Percentiles rank a stretch among this genome's conserved stretches.
phyloP scores from a whole-genome alignment of 441 rosid genomes.

The Populus hybrid region DNA sequence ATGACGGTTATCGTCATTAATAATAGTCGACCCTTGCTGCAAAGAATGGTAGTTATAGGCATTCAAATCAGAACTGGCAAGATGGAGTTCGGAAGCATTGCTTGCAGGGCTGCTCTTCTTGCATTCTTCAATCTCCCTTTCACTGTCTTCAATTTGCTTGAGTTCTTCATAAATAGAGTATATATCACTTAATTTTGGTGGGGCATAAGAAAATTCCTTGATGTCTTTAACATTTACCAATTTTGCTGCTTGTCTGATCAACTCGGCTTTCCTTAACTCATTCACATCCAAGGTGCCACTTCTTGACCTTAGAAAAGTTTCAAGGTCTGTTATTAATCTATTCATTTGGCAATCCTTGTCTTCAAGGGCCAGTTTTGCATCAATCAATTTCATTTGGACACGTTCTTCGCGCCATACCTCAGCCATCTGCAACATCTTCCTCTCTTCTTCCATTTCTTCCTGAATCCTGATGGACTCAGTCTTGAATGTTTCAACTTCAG shows the following conservation, averaged over 20 bases:
- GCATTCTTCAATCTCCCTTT: constrained; percentile 19
- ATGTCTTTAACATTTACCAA: constrained; percentile 37
- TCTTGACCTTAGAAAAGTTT: constrained; percentile 36
- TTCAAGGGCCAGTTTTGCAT: constrained; percentile 59
- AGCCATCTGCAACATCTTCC: constrained; percentile 59
- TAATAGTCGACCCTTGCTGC: constrained; percentile 3
- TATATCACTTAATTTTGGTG: constrained; percentile 28
- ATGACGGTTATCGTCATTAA: neutral
- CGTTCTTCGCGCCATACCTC: constrained; percentile 81
- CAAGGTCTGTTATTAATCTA: constrained; percentile 45
- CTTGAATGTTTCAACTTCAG: constrained; percentile 41
- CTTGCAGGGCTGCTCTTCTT: constrained; percentile 12
- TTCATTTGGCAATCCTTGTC: constrained; percentile 53
- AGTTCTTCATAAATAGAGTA: constrained; percentile 38
- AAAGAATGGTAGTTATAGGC: constrained; percentile 6
- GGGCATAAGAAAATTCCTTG: constrained; percentile 32
- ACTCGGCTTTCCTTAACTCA: constrained; percentile 37
- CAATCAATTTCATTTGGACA: constrained; percentile 61
- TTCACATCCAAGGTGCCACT: constrained; percentile 24
- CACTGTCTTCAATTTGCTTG: constrained; percentile 11
- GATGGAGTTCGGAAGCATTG: constrained; percentile 18
- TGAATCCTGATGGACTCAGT: constrained; percentile 27
- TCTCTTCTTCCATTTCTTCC: constrained; percentile 59
- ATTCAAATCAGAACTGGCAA: constrained; percentile 22
- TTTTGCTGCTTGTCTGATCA: constrained; percentile 37